phyloP scores from a whole-genome alignment of 1,139 yeast genomes.

The Suhomyces yuchorum region DNA sequence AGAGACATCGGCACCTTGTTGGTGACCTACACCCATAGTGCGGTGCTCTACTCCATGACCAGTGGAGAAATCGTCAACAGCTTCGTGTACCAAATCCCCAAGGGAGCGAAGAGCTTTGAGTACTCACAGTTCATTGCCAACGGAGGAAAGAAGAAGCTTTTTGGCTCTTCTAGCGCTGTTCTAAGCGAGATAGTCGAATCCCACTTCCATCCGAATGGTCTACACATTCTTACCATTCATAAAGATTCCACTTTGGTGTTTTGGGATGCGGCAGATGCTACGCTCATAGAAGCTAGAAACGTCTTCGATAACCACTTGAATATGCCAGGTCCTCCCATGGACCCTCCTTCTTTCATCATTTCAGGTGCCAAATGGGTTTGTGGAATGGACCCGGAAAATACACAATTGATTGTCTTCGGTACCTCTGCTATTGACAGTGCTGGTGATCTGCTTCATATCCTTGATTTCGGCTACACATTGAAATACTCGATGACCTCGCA shows the following conservation, averaged over 20 bases:
- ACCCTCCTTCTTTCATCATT: slow-evolving; percentile 25
- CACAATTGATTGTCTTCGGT: slow-evolving; percentile 72
- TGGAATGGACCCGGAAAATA: slow-evolving; percentile 76
- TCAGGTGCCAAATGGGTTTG: slow-evolving; percentile 68
- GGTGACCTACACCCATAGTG: slow-evolving; percentile 70
- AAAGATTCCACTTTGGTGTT: slow-evolving; percentile 82
- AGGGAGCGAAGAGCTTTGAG: slow-evolving; percentile 38
- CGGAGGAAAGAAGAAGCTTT: slow-evolving; percentile 47
- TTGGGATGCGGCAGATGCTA: slow-evolving; percentile 87
- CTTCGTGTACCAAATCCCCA: slow-evolving; percentile 56
- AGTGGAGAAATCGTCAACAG: slow-evolving; percentile 57
- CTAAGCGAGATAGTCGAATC: slow-evolving; percentile 61
- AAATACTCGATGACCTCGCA: slow-evolving; percentile 79
- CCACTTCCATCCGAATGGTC: slow-evolving; percentile 90
- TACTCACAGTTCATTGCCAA: slow-evolving; percentile 36
- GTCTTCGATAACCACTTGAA: slow-evolving; percentile 67
- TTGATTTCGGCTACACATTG: slow-evolving; percentile 83
- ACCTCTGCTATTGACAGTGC: slow-evolving; percentile 19
- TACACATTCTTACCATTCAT: slow-evolving; percentile 77
- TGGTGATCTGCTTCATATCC: slow-evolving; percentile 59
- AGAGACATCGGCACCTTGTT: slow-evolving; percentile 81
- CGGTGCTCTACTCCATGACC: slow-evolving; percentile 68
- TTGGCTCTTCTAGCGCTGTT: slow-evolving; percentile 44
- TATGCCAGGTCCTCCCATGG: slow-evolving; percentile 42
- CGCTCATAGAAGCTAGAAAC: slow-evolving; percentile 72